Percentiles rank a stretch among this genome's conserved stretches.
phyloP scores from a whole-genome alignment of 2,329 filamentous ascomycete species.

The Juglanconis oblonga region DNA sequence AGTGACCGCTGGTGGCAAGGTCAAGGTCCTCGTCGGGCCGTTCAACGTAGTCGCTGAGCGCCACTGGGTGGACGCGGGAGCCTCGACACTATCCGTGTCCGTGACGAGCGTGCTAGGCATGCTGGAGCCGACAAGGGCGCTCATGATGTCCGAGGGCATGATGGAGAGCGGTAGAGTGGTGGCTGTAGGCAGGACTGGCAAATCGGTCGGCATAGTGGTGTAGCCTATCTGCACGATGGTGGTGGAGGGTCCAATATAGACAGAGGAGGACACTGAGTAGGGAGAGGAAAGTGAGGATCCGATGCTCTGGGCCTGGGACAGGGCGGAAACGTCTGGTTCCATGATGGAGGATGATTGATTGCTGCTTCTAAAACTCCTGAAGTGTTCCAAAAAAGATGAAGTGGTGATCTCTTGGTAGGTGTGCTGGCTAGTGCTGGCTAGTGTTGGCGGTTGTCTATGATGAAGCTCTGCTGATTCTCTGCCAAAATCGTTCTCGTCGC shows the following conservation, averaged over 20 bases:
- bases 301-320: not conserved
- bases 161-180: constrained; percentile 7
- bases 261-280: not conserved
- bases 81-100: constrained; percentile 2
- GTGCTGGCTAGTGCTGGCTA: not conserved
- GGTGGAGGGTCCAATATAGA: not conserved
- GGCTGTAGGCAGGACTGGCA: not conserved
- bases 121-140: constrained; percentile 2
- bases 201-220: not conserved
- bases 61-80: not conserved
- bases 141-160: constrained; percentile 11
- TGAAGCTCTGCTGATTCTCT: not conserved
- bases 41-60: not conserved
- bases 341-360: not conserved
- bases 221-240: not conserved
- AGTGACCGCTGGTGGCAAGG: not conserved
- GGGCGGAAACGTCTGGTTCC: not conserved
- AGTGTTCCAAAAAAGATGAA: not conserved
- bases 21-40: not conserved
- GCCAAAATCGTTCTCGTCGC: not conserved
- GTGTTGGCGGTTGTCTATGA: not conserved
- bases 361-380: not conserved
- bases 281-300: no score
- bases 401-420: not conserved
- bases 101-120: constrained; percentile 9